A percentile compares a stretch with the other conserved stretches of the same genome.
Conservation (phyloP, 176 grass and related monocot genomes). For the Aegilops tauschii region DNA sequence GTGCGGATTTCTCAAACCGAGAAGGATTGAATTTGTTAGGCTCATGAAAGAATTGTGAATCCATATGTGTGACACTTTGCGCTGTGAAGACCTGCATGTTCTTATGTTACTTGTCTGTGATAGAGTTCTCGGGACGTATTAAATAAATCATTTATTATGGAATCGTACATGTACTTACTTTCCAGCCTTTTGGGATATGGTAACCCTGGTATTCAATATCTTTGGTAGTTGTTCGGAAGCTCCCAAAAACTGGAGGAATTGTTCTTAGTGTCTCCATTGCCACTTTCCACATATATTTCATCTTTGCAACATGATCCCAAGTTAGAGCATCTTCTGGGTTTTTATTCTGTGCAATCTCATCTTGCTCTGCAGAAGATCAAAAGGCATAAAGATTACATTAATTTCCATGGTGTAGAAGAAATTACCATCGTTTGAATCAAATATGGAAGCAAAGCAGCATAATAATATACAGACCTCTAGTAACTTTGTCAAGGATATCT, state of each 20-base stretch:
- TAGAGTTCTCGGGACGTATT: neutral
- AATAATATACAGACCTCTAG: neutral
- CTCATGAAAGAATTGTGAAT: conserved; percentile 30
- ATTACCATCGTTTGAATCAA: neutral
- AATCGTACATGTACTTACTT: neutral
- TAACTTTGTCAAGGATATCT: neutral
- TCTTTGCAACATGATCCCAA: conserved; percentile 38
- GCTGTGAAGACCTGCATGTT: conserved; percentile 36
- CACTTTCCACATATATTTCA: conserved; percentile 49
- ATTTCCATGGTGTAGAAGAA: neutral
- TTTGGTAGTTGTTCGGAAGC: conserved; percentile 34
- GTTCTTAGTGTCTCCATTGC: conserved; percentile 45
- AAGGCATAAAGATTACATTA: neutral
- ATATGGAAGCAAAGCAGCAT: neutral
- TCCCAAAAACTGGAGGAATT: conserved; percentile 42
- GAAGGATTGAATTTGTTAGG: conserved; percentile 36
- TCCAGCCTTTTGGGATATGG: conserved; percentile 44
- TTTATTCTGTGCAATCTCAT: conserved; percentile 8
- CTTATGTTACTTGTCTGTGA: neutral
- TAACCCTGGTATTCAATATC: conserved; percentile 38
- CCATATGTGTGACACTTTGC: conserved; percentile 46
- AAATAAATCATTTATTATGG: neutral
- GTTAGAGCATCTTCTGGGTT: neutral
- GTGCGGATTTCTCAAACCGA: conserved; percentile 27
- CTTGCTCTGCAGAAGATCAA: conserved; percentile 5